These are phyloP conservation scores for Leavenworthia alabamica DNA, from an alignment of 345 rosid genomes.

Conservation along the genomic window DNA sequence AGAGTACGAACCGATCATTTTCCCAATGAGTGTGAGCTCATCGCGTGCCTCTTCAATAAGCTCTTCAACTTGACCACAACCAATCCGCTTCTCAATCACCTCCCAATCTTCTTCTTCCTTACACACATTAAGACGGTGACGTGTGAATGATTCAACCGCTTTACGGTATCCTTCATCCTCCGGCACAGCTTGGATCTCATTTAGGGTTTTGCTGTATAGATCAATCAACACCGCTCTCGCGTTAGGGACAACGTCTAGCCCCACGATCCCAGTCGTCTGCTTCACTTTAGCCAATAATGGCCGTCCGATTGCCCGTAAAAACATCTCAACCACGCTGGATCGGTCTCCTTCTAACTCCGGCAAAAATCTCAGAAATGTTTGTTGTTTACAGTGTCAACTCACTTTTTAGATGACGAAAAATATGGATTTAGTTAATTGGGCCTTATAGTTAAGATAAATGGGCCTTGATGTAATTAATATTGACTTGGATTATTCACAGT, in stretches of 20 bases:
- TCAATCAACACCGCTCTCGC: constrained; percentile 71
- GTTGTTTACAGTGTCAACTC: constrained; percentile 13
- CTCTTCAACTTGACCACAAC: constrained; percentile 98
- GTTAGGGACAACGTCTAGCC: constrained; percentile 91
- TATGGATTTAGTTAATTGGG: not conserved
- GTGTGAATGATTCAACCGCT: constrained; percentile 87
- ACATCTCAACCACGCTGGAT: constrained; percentile 44
- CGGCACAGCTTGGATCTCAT: constrained; percentile 90
- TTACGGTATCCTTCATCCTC: constrained; percentile 94
- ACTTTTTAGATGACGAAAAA: not conserved
- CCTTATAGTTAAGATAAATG: not conserved
- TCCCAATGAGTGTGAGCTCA: constrained; percentile 81
- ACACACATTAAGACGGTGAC: constrained; percentile 67
- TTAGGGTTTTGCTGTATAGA: constrained; percentile 83
- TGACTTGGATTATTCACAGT: not conserved
- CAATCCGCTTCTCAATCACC: constrained; percentile 70
- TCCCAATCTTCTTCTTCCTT: constrained; percentile 88
- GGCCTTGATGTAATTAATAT: not conserved
- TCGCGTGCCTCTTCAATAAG: constrained; percentile 92
- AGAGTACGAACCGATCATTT: constrained; percentile 78
- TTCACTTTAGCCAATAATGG: constrained; percentile 86
- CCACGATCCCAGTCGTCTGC: constrained; percentile 92
- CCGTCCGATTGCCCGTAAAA: constrained; percentile 72
- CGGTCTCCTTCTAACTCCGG: constrained; percentile 13
- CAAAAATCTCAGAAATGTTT: constrained; percentile 20